Base-by-base conservation (phyloP, 768 basidiomycete species). In the Kwoniella newhampshirensis region DNA sequence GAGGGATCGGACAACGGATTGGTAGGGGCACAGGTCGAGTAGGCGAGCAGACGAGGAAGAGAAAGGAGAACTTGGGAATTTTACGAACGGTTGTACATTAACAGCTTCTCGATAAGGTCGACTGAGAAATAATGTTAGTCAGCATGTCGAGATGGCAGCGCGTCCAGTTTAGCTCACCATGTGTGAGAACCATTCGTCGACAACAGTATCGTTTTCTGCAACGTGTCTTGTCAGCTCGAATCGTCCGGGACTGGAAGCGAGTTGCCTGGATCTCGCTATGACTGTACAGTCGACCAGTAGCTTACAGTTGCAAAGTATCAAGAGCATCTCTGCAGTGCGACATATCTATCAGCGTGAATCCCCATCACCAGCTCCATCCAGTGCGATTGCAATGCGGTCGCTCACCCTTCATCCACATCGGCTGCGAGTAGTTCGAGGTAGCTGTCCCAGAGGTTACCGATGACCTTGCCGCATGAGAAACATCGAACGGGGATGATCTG, bases 401-500 rank as follows among this genome's bases (percentile, higher is more conserved):
- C 87, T 63, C 67, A 93, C 93, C 92, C 92, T 81, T 97, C 93
- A 63, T 83, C 85, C 78, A 85, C 84, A 66, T 89, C 91, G 55
- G 83, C 83, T 32, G 86, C 84, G 58, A 96, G 80, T 40, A 93
- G 78, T 68, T 87, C 85, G 35, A 96, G 79, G 76, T 96, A 98
- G 20, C 83, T 82, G 56, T 84, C 87, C 93, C 94, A 97, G 64
- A 96, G 89, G 80, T 97, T 91, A 45, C 94, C 91, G 39, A 97
- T 87, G 60, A 98, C 92, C 78, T 97, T 97, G 42, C 94, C 94
- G 71, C 91, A 94, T 15, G 92, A 91, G 73, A 96, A 96, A 66
- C 92, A 94, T 40, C 93, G 85, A 7, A 97, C 89, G 43, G 93
- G 92, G 63, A 96, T 94, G 60, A 97, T 98, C 93, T 94, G 41